Evolutionary conservation across 805 yeast species (phyloP).

Genomic region (Metschnikowia dekortorum): DNA sequence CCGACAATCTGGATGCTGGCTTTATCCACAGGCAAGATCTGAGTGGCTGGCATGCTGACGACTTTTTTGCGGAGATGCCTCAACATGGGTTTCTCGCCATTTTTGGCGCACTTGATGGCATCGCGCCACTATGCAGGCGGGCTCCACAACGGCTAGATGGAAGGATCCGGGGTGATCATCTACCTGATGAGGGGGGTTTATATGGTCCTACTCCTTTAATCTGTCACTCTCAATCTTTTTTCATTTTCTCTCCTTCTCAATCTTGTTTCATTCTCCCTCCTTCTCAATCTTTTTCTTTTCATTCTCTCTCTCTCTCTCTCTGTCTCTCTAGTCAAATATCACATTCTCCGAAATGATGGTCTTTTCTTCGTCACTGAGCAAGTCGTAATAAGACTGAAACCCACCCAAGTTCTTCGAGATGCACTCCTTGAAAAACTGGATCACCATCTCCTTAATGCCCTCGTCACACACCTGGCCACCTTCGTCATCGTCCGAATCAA

Average conservation of each 20-base stretch:
- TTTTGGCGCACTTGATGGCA: neutral
- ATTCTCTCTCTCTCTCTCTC: neutral
- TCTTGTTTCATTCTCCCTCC: too few relatives aligned
- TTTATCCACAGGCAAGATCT: constrained; percentile 52
- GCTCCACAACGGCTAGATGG: too few relatives aligned
- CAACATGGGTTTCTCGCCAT: constrained; percentile 4
- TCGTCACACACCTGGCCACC: constrained; percentile 29
- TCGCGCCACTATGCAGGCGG: constrained; percentile 1
- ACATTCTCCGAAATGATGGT: constrained; percentile 47
- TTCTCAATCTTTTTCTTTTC: neutral
- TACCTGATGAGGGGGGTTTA: too few relatives aligned
- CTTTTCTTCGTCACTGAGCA: constrained; percentile 51
- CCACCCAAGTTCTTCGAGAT: constrained; percentile 44
- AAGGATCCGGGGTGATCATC: too few relatives aligned
- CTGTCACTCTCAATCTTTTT: neutral
- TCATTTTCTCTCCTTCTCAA: too few relatives aligned
- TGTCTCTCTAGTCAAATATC: constrained; percentile 22
- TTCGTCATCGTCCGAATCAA: constrained; percentile 38
- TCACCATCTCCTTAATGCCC: constrained; percentile 37
- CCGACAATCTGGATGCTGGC: constrained; percentile 45
- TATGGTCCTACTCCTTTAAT: neutral
- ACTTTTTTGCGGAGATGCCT: constrained; percentile 1
- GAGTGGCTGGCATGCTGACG: constrained; percentile 21
- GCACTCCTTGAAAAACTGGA: constrained; percentile 54
- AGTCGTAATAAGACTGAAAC: constrained; percentile 50